Evolutionary conservation across 768 basidiomycete species (phyloP), one percentile per base, ranked within the genome.

Genomic region (Boletus tylopilopsis): DNA sequence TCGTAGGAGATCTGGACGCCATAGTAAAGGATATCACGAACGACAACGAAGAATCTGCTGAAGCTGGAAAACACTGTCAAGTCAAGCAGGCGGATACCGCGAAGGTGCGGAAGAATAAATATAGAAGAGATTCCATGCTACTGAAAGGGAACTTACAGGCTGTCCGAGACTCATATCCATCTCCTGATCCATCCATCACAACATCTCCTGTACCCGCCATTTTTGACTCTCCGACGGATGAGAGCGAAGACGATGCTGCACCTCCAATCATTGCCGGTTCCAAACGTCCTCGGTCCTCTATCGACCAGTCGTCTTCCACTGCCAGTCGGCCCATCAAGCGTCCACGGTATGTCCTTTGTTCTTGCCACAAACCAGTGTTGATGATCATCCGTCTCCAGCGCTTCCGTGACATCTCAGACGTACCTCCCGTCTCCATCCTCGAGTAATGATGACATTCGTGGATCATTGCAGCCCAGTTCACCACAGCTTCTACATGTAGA

Each of bases 21-120:
- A 54, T 61, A 23, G 58, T 72, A 2, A 64, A 69, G 36, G 66
- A 66, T 49, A 50, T 63, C 38, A 64, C 64, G 0, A 55, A 58
- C 4, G 22, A 42, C 24, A 40, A 49, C 0, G 34, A n/a, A 24
- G 8, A 22, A 32, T 38, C n/a, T 22, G n/a, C 7, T 10, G 18
- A 9, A 15, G 16, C 18, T 16, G 23, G 22, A 23, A 4, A 23
- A 22, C 16, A 21, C 3, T 0, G 9, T 1, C 41, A 22, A 8
- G 12, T 5, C 2, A 10, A 33, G 21, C 19, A 12, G 24, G n/a
- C 8, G 4, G 30, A 29, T 12, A 1, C 12, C 9, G 16, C 18
- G 8, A 42, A 54, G 50, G 59, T 61, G 24, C 24, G 46, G 6
- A 6, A 3, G 11, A 22, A 30, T 39, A 2, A 36, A 25, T n/a